These are phyloP conservation scores for Cocos nucifera DNA, from an alignment of 176 grass and related monocot species.

Conservation along the genomic window DNA sequence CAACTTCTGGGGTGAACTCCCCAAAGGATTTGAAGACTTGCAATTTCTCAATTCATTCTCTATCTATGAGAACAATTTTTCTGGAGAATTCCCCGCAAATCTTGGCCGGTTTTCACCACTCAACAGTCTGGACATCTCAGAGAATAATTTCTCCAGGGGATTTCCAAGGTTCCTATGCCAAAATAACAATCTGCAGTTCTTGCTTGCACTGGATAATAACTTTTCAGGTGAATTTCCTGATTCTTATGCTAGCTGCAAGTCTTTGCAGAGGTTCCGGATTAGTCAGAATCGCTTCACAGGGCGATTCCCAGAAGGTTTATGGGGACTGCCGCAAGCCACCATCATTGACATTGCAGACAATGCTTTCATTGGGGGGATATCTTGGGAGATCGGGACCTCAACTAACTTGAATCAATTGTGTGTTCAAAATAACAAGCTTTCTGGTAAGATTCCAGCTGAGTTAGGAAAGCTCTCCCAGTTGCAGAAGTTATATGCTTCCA, in stretches of 20 bases:
- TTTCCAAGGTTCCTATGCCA: slow-evolving; percentile 62
- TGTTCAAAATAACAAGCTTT: slow-evolving; percentile 46
- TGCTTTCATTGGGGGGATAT: slow-evolving; percentile 50
- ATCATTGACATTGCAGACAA: slow-evolving; percentile 83
- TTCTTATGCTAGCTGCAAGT: slow-evolving; percentile 47
- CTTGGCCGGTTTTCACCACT: slow-evolving; percentile 64
- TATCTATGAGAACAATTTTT: slow-evolving; percentile 64
- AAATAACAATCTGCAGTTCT: slow-evolving; percentile 31
- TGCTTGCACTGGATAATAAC: slow-evolving; percentile 66
- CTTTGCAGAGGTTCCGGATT: slow-evolving; percentile 57
- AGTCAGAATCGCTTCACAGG: slow-evolving; percentile 60
- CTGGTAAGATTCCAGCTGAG: slow-evolving; percentile 42
- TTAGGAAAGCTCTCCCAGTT: slow-evolving; percentile 42
- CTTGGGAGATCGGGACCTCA: slow-evolving; percentile 30
- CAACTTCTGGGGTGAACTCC: slow-evolving; percentile 56
- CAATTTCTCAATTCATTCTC: slow-evolving; percentile 39
- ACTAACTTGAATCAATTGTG: slow-evolving; percentile 48
- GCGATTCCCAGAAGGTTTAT: slow-evolving; percentile 35
- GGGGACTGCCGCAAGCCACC: slow-evolving; percentile 41
- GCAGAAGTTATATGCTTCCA: slow-evolving; percentile 49
- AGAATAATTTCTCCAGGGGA: slow-evolving; percentile 50
- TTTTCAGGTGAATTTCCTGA: slow-evolving; percentile 60
- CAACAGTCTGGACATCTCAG: slow-evolving; percentile 63
- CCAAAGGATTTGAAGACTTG: slow-evolving; percentile 41
- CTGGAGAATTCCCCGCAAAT: slow-evolving; percentile 49